These are phyloP conservation scores for Leccinum cinnamomeum DNA, from an alignment of 1,284 basidiomycete genomes.

Conservation along the genomic window DNA sequence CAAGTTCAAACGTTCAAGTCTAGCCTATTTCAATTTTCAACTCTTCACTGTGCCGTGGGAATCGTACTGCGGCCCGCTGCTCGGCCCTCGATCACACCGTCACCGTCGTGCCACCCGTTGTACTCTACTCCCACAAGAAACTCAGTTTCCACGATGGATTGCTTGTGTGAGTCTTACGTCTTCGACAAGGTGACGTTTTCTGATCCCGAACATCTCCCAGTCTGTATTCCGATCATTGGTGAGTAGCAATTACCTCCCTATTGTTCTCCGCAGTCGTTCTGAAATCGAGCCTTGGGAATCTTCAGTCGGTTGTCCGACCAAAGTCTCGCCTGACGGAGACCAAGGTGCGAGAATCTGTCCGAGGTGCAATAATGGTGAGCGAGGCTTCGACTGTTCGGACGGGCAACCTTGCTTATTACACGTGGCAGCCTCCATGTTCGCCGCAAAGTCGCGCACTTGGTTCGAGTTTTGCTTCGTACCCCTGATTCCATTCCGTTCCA, in stretches of 20 bases:
- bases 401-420: not conserved
- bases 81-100: too few species aligned
- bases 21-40: too few species aligned
- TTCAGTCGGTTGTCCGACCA: slow-evolving; percentile 52
- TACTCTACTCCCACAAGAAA: not conserved
- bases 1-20: too few species aligned
- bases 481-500: slow-evolving; percentile 46
- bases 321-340: slow-evolving; percentile 44
- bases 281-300: slow-evolving; percentile 1
- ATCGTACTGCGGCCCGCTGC: too few species aligned
- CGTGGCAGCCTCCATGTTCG: slow-evolving; percentile 42
- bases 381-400: not conserved
- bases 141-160: slow-evolving; percentile 20
- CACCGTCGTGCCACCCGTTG: too few species aligned
- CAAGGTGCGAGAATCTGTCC: slow-evolving; percentile 47
- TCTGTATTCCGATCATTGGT: slow-evolving; percentile 51
- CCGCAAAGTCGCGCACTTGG: slow-evolving; percentile 51
- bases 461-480: slow-evolving; percentile 55
- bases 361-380: slow-evolving; percentile 48
- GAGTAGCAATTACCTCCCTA: slow-evolving; percentile 24
- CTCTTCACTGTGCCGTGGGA: too few species aligned
- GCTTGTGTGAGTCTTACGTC: slow-evolving; percentile 34
- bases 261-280: slow-evolving; percentile 16
- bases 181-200: not conserved
- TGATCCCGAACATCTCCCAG: slow-evolving; percentile 26